Percentiles rank a stretch among this genome's conserved stretches.
Conservation (phyloP, 2,329 filamentous ascomycete genomes). For the Ceratocystis variospora region DNA sequence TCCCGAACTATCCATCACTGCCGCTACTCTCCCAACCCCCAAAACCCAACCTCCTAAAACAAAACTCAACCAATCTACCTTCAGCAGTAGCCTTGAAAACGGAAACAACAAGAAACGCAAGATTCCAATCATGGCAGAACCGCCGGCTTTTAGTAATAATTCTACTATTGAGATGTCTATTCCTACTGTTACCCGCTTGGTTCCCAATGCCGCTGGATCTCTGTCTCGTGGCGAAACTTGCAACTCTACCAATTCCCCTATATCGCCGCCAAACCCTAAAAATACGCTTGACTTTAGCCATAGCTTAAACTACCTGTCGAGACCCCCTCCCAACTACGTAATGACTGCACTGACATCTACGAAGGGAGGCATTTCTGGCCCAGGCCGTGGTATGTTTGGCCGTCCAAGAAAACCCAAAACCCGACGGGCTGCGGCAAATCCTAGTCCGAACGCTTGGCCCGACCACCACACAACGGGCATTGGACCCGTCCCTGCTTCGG, state of each 20-base stretch:
- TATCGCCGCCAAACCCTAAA: neutral
- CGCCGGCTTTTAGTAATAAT: slow-evolving; percentile 23
- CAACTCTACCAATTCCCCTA: neutral
- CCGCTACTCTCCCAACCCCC: neutral
- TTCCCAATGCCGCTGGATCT: neutral
- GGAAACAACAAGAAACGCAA: slow-evolving; percentile 99
- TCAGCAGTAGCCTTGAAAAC: slow-evolving; percentile 92
- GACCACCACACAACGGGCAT: slow-evolving; percentile 16
- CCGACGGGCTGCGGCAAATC: slow-evolving; percentile 38
- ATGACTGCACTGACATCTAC: neutral
- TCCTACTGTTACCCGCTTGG: neutral
- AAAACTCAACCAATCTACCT: slow-evolving; percentile 35
- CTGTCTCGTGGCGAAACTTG: neutral
- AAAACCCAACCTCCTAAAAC: neutral
- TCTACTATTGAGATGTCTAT: neutral
- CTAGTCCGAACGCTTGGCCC: slow-evolving; percentile 10
- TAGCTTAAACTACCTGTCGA: neutral
- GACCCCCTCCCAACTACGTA: neutral
- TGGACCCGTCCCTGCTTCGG: slow-evolving; percentile 16
- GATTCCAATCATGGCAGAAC: slow-evolving; percentile 76
- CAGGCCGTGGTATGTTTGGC: slow-evolving; percentile 74
- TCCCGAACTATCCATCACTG: neutral
- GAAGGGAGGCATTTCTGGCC: slow-evolving; percentile 60
- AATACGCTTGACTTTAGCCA: neutral
- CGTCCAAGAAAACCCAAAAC: slow-evolving; percentile 48